phyloP scores from a whole-genome alignment of 2,329 filamentous ascomycete species.

The Sphaceloma murrayae region DNA sequence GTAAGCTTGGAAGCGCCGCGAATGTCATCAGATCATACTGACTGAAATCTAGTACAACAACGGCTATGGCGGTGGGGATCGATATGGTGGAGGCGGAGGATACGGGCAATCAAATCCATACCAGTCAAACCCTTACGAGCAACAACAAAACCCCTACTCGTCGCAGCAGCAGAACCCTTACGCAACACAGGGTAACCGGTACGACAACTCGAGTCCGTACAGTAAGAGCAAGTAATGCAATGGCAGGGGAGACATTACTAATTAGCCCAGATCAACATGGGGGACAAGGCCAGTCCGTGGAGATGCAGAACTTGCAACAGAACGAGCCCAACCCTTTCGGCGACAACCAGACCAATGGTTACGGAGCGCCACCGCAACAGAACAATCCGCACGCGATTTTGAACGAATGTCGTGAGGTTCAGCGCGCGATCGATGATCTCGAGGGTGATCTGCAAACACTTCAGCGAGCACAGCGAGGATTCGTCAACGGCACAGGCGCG shows the following conservation, averaged over 20 bases:
- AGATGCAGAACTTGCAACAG: constrained; percentile 55
- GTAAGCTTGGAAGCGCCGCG: no score
- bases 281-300: constrained; percentile 30
- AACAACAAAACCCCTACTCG: constrained; percentile 28
- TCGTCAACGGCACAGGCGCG: constrained; percentile 58
- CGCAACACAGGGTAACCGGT: constrained; percentile 19
- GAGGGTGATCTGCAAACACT: constrained; percentile 64
- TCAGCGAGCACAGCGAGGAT: constrained; percentile 58
- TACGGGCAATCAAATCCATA: constrained; percentile 51
- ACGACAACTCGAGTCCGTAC: constrained; percentile 25
- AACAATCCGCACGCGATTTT: constrained; percentile 66
- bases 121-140: constrained; percentile 44
- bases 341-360: constrained; percentile 22
- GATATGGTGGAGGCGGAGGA: constrained; percentile 37
- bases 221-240: constrained; percentile 19
- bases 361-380: constrained; percentile 22
- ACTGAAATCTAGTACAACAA: constrained; percentile 8
- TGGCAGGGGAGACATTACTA: background rate
- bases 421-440: constrained; percentile 65
- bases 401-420: constrained; percentile 74
- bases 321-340: constrained; percentile 32
- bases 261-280: constrained; percentile 20
- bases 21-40: no score
- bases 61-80: constrained; percentile 23
- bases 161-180: constrained; percentile 20